These are phyloP conservation scores for Waltergamsia citrina DNA, from an alignment of 2,329 filamentous ascomycete species.

Conservation along the genomic window DNA sequence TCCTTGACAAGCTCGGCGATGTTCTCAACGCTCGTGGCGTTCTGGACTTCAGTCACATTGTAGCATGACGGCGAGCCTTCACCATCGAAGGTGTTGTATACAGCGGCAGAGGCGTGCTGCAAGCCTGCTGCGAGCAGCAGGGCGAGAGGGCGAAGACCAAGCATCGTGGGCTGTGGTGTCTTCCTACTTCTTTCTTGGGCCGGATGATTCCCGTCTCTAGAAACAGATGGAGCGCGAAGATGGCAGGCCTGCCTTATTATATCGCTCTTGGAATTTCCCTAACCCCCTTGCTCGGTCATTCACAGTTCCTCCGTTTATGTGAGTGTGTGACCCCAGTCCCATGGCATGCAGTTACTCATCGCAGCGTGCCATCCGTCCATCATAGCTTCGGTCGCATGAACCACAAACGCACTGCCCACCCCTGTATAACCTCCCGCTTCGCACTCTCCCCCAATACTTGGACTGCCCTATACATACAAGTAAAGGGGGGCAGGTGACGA, in stretches of 20 bases:
- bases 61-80: constrained; percentile 35
- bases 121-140: constrained; percentile 1
- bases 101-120: constrained; percentile 4
- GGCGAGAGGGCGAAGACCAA: neutral
- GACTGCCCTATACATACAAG: no score
- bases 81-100: constrained; percentile 41
- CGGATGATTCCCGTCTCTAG: neutral
- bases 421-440: neutral
- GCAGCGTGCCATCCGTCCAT: no score
- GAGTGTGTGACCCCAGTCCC: neutral
- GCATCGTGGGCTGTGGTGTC: constrained; percentile 1
- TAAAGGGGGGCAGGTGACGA: neutral
- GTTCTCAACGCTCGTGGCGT: constrained; percentile 33
- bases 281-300: neutral
- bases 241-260: no score
- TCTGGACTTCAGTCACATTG: constrained; percentile 32
- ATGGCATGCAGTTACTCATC: no score
- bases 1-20: constrained; percentile 29
- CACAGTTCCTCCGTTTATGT: neutral
- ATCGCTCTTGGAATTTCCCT: neutral
- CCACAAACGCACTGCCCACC: neutral
- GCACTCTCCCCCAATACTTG: no score
- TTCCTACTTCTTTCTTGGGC: neutral
- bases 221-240: no score
- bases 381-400: neutral